Evolutionary conservation across 2,329 filamentous ascomycete species (phyloP), one percentile per base, ranked within the genome.

Genomic region (Penicillium sp.): DNA sequence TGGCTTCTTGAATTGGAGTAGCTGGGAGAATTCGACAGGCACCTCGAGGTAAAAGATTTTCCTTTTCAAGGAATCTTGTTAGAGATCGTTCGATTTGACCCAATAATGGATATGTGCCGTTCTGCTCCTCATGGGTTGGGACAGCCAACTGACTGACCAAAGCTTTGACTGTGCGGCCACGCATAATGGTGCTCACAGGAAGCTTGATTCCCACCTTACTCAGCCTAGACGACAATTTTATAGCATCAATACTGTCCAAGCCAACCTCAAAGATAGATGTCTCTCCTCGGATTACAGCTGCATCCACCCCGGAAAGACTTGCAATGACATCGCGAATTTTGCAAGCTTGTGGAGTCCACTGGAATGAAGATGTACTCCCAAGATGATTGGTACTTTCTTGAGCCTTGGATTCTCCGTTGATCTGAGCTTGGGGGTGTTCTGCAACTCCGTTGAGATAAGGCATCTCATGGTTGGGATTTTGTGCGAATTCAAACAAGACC

Each of bases 201-300:
- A 96, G 71, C 0, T 76, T 69, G 21, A 95, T 76, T 0, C 82
- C 83, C 4, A 75, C 74, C 45, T 81, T 83, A 61, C 84, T 89
- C 2, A 96, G 79, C 52, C 86, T 83, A 0, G 91, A 87, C 0
- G 90, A 89, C 0, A 97, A 77, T 66, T 91, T 96, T 71, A 97
- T 93, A 1, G 89, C 84, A 72, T 97, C 93, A 56, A 97, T 96
- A 67, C 93, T 96, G 77, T 97, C 93, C 7, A 97, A 81, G 0
- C 93, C 93, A 31, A 97, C 81, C 64, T 93, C 87, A 39, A 96
- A 87, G 11, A 97, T 84, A 0, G 88, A 88, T 0, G 85, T 85
- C 7, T 79, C 74, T 51, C 84, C 82, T 1, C 76, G 71, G 37
- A 96, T 77, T 0, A 81, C 74, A 1, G 79, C 70, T 3, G 74